These are phyloP conservation scores for Straminergon stramineum DNA, from an alignment of 225 moss, liverwort and hornwort genomes.

Conservation along the genomic window DNA sequence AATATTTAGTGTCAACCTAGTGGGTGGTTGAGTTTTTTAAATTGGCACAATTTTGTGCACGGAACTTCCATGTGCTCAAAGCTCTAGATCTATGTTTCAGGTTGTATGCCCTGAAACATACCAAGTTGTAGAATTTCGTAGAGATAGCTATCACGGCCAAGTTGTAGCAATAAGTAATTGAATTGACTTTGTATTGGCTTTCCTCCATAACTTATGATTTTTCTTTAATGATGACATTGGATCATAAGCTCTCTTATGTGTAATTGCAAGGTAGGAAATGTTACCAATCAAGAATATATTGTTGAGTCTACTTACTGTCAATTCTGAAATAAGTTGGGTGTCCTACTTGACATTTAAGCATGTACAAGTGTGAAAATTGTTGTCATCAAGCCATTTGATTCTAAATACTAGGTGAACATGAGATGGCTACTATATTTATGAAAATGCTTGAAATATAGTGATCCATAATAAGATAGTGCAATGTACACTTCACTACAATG, in stretches of 20 bases:
- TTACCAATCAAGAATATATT: too few species aligned
- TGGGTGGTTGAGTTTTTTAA: background rate
- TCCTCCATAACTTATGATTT: background rate
- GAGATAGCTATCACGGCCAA: background rate
- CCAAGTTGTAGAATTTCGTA: background rate
- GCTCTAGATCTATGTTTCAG: background rate
- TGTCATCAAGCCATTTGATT: background rate
- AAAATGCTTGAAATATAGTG: background rate
- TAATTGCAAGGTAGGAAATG: background rate
- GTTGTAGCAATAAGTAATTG: background rate
- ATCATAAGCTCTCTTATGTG: background rate
- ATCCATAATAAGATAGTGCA: background rate
- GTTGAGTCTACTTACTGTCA: background rate
- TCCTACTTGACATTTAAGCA: background rate
- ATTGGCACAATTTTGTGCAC: background rate
- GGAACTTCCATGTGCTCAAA: background rate
- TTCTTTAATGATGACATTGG: too few species aligned
- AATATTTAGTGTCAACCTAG: background rate
- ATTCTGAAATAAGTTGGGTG: background rate
- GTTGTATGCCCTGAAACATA: background rate
- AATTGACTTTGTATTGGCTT: background rate
- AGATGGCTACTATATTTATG: background rate
- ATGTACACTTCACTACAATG: background rate
- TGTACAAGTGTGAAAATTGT: background rate
- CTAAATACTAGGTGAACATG: background rate